These are phyloP conservation scores for Penicillium lagena DNA, from an alignment of 495 filamentous ascomycete genomes.

Conservation along the genomic window DNA sequence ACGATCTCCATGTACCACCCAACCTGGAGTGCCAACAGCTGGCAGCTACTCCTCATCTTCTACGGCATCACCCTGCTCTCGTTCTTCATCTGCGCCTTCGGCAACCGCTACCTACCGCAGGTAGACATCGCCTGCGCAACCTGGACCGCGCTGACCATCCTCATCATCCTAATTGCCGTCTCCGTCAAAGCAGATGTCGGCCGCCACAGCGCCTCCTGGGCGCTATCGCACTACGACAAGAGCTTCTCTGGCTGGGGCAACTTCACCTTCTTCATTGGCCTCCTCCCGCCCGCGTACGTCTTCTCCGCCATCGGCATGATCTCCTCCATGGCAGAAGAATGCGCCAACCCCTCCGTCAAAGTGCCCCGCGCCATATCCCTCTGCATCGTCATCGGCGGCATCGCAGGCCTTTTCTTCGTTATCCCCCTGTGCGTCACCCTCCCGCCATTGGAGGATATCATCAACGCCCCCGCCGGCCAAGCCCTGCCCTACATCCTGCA, in stretches of 20 bases:
- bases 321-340: constrained; percentile 47
- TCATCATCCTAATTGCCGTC: constrained; percentile 33
- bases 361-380: constrained; percentile 40
- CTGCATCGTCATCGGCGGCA: constrained; percentile 32
- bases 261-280: constrained; percentile 46
- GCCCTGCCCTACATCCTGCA: constrained; percentile 44
- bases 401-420: constrained; percentile 41
- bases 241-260: constrained; percentile 38
- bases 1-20: constrained; percentile 54
- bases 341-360: constrained; percentile 34
- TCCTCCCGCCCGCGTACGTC: constrained; percentile 44
- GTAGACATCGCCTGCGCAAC: constrained; percentile 44
- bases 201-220: constrained; percentile 35
- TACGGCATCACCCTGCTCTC: constrained; percentile 49
- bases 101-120: constrained; percentile 50
- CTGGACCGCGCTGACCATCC: constrained; percentile 31
- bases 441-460: constrained; percentile 36
- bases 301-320: constrained; percentile 49
- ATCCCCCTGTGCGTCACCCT: constrained; percentile 42
- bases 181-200: constrained; percentile 36
- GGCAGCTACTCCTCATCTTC: constrained; percentile 56
- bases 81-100: constrained; percentile 48
- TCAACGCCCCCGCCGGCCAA: constrained; percentile 31
- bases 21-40: constrained; percentile 43
- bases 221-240: constrained; percentile 44